Base-by-base conservation (phyloP, 192 early-diverging fungal species). In the Podila minutissima region DNA sequence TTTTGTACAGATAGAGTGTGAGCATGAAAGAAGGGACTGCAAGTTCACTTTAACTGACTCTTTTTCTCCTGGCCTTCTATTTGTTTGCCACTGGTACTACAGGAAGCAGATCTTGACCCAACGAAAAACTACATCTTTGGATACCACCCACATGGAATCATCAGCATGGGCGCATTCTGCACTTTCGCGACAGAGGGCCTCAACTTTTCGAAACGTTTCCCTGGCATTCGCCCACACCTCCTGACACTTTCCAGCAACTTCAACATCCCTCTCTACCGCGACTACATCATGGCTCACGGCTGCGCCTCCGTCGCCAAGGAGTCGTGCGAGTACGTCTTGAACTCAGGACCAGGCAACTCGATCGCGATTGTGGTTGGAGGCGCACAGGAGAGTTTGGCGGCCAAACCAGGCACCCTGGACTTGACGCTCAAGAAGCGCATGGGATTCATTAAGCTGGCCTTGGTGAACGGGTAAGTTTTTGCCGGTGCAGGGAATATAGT, bases 301-400 rank as follows among this genome's bases (percentile, higher is more conserved):
- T 84, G 93, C 13, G 86, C 88, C 15, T 92, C 92, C 49, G 95
- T 95, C 50, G 90, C 90, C 41, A 87, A 88, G 46, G 64, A 77
- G 20, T 93, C 92, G 3, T 94, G 93, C 62, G 92, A 95, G 59
- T 71, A 89, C 41, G 91, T 95, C 35, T 85, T 98, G 51, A 74
- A 53, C 10, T 88, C 86, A 19, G 93, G 93, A 6, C 89, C 86
- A 64, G 93, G 86, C 28, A 83, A 85, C 65, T 90, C 86, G 55
- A 88, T 88, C 84, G 92, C 93, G 64, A 91, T 98, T 63, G 97
- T 96, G 7, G 90, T 97, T 5, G 97, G 97, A 3, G 97, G 97
- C 11, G 96, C 96, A 8, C 84, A 91, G 19, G 97, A 98, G 67
- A 88, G 92, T n/a, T 85, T 94, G 62, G 68, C 87, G 31, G 91